Percentiles rank a stretch among this genome's conserved stretches.
These are phyloP conservation scores for Groenewaldozyma tartarivorans DNA, from an alignment of 805 yeast genomes.

Conservation along the genomic window DNA sequence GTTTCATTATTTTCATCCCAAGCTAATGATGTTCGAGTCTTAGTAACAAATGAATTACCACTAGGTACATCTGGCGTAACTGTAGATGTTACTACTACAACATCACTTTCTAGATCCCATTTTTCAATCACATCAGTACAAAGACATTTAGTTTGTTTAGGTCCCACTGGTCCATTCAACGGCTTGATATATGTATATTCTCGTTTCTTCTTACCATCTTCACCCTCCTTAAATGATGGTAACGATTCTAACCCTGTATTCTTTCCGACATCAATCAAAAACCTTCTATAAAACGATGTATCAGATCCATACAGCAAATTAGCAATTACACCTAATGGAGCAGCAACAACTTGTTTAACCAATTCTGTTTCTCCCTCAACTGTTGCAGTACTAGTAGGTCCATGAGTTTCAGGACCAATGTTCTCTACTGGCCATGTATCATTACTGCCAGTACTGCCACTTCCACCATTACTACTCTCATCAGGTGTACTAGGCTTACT, in stretches of 20 bases:
- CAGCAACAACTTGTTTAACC: constrained; percentile 43
- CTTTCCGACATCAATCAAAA: constrained; percentile 26
- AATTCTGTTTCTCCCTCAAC: constrained; percentile 43
- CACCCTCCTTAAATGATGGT: constrained; percentile 17
- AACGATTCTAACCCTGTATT: constrained; percentile 20
- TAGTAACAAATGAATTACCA: constrained; percentile 70
- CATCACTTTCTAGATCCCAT: constrained; percentile 36
- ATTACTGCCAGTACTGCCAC: constrained; percentile 4
- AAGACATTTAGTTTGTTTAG: constrained; percentile 77
- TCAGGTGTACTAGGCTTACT: constrained; percentile 7
- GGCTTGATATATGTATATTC: constrained; percentile 62
- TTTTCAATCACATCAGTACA: constrained; percentile 54
- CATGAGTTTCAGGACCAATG: constrained; percentile 58
- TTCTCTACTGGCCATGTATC: constrained; percentile 28
- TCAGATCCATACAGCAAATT: constrained; percentile 61
- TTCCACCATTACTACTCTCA: constrained; percentile 5
- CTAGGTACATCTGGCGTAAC: constrained; percentile 93
- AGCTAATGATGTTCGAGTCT: constrained; percentile 58
- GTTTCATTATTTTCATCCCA: constrained; percentile 68
- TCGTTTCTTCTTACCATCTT: constrained; percentile 26
- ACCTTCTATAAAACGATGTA: constrained; percentile 35
- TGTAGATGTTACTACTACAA: constrained; percentile 49
- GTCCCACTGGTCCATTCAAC: constrained; percentile 77
- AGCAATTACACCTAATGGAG: constrained; percentile 71
- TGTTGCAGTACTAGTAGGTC: constrained; percentile 44